These are phyloP conservation scores for Apiospora aurea DNA, from an alignment of 2,329 filamentous ascomycete genomes.

Conservation along the genomic window DNA sequence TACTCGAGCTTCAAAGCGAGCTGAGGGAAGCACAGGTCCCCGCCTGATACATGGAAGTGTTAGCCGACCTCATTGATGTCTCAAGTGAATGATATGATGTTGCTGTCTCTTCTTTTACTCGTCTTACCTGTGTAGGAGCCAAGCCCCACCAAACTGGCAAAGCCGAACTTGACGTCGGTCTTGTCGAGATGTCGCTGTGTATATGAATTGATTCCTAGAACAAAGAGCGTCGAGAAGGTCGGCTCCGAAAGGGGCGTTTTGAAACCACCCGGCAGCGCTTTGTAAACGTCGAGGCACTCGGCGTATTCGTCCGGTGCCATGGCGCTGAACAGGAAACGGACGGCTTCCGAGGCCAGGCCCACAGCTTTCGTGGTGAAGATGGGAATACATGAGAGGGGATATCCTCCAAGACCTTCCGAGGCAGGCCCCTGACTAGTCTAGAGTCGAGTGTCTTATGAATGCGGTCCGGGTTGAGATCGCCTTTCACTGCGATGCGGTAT, in stretches of 20 bases:
- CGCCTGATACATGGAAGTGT: slow-evolving; percentile 20
- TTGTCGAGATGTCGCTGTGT: slow-evolving; percentile 27
- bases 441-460: slow-evolving; percentile 14
- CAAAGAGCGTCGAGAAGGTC: slow-evolving; percentile 24
- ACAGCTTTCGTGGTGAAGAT: slow-evolving; percentile 21
- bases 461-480: background rate
- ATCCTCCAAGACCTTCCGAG: background rate
- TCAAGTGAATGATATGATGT: background rate
- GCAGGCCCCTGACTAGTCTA: background rate
- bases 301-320: slow-evolving; percentile 26
- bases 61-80: background rate
- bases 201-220: slow-evolving; percentile 26
- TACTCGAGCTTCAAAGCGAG: slow-evolving; percentile 26
- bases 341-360: slow-evolving; percentile 26
- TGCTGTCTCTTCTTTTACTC: background rate
- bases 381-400: background rate
- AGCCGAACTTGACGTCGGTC: slow-evolving; percentile 28
- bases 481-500: background rate
- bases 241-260: slow-evolving; percentile 23
- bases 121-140: slow-evolving; percentile 27
- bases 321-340: slow-evolving; percentile 19
- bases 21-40: slow-evolving; percentile 27
- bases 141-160: slow-evolving; percentile 26
- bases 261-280: slow-evolving; percentile 2
- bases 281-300: slow-evolving; percentile 24